These are phyloP conservation scores for Castanea mollissima DNA, from an alignment of 306 rosid species.

Conservation along the genomic window DNA sequence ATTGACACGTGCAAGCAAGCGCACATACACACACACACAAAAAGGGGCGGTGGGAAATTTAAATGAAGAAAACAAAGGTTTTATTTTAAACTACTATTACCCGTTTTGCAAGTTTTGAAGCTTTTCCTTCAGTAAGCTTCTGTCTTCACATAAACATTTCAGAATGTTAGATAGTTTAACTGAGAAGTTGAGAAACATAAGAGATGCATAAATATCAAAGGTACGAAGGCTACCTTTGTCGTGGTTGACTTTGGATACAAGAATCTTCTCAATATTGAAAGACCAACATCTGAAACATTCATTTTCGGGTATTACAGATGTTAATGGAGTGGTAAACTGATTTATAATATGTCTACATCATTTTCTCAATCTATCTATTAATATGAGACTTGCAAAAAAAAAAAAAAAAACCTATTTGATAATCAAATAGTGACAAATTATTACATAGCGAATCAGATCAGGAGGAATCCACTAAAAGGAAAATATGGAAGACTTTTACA, in stretches of 20 bases:
- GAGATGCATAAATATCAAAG: conserved; percentile 19
- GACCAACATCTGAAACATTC: conserved; percentile 80
- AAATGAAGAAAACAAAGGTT: neutral
- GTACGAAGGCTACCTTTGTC: conserved; percentile 61
- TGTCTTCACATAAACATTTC: conserved; percentile 65
- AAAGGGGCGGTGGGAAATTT: neutral
- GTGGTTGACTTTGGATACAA: conserved; percentile 58
- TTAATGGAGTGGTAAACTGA: neutral
- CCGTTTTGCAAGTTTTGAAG: conserved; percentile 85
- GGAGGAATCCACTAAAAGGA: neutral
- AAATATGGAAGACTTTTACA: neutral
- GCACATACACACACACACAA: neutral
- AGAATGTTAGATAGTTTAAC: conserved; percentile 38
- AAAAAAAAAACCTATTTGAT: neutral
- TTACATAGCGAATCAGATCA: neutral
- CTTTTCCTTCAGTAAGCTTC: conserved; percentile 69
- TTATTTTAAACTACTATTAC: conserved; percentile 40
- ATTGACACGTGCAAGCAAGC: neutral
- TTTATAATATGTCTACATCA: neutral
- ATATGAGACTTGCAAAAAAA: neutral
- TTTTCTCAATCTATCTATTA: neutral
- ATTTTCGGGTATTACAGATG: conserved; percentile 24
- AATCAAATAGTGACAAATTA: neutral
- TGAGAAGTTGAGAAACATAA: conserved; percentile 24
- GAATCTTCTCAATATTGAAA: conserved; percentile 84